These are phyloP conservation scores for Gliomastix tumulicola DNA, from an alignment of 2,329 filamentous ascomycete species.

Conservation along the genomic window DNA sequence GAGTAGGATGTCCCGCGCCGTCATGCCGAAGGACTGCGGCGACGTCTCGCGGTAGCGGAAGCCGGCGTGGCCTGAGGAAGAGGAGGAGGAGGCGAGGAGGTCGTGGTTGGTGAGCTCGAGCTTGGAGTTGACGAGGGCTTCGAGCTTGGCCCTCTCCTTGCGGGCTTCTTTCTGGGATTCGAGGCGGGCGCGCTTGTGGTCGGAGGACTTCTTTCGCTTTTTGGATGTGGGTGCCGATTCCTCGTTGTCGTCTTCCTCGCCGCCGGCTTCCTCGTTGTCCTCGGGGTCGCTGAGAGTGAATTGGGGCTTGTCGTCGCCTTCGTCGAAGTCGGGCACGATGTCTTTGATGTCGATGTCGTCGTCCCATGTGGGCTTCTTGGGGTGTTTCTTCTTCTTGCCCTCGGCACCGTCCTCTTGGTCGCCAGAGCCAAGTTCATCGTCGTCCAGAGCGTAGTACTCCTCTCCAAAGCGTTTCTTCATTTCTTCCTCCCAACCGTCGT, in stretches of 20 bases:
- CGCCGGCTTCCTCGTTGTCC: conserved; percentile 25
- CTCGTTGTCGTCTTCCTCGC: conserved; percentile 25
- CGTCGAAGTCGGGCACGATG: conserved; percentile 78
- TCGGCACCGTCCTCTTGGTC: conserved; percentile 46
- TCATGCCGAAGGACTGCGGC: conserved; percentile 83
- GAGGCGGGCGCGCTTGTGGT: conserved; percentile 51
- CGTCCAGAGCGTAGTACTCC: conserved; percentile 78
- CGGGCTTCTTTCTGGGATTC: conserved; percentile 65
- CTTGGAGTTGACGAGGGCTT: conserved; percentile 76
- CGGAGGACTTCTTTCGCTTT: conserved; percentile 54
- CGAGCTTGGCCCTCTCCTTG: conserved; percentile 74
- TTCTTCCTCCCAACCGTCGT: conserved; percentile 82
- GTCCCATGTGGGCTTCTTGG: conserved; percentile 71
- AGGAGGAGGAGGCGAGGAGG: conserved; percentile 43
- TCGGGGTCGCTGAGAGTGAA: conserved; percentile 45
- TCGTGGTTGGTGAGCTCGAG: conserved; percentile 66
- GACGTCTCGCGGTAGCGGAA: conserved; percentile 97
- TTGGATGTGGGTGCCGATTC: conserved; percentile 40
- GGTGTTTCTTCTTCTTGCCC: conserved; percentile 33
- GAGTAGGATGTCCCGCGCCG: conserved; percentile 78
- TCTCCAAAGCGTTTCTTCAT: conserved; percentile 88
- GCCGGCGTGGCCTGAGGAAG: conserved; percentile 16
- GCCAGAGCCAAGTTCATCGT: conserved; percentile 45
- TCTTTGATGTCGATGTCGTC: conserved; percentile 98
- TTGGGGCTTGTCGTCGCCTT: conserved; percentile 46